Conservation (phyloP, 1,284 basidiomycete species). For the Moesziomyces sp. region DNA sequence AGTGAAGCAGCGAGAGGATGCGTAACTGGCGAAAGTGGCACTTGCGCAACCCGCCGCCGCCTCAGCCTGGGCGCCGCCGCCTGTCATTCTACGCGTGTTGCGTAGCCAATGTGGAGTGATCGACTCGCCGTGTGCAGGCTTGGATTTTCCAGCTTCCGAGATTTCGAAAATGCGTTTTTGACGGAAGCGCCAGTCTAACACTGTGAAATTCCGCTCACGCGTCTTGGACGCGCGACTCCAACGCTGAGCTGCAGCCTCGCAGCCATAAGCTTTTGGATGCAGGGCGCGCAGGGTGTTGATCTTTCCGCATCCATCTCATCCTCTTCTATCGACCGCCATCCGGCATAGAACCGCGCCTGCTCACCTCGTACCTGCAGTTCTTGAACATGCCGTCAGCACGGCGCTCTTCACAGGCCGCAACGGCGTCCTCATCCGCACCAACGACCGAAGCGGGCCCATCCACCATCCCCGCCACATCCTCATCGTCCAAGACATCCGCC, state of each 20-base stretch:
- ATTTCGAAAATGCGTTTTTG: neutral
- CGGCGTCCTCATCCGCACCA: slow-evolving; percentile 7
- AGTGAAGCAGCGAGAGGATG: too few species aligned
- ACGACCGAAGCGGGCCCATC: slow-evolving; percentile 23
- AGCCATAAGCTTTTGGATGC: neutral
- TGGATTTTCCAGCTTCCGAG: slow-evolving; percentile 19
- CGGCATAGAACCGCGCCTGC: neutral
- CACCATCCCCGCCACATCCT: neutral
- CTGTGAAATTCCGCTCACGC: slow-evolving; percentile 11
- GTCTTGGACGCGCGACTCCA: slow-evolving; percentile 24
- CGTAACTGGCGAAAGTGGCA: slow-evolving; percentile 1
- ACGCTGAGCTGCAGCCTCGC: slow-evolving; percentile 3
- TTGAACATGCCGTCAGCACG: slow-evolving; percentile 26
- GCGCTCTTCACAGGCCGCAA: slow-evolving; percentile 21
- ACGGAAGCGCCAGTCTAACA: slow-evolving; percentile 11
- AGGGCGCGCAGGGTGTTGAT: slow-evolving; percentile 12
- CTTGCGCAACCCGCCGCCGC: too few species aligned
- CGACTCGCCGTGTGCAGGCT: slow-evolving; percentile 15
- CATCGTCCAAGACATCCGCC: slow-evolving; percentile 1
- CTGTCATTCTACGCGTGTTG: neutral
- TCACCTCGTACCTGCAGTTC: neutral
- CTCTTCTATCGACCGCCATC: neutral
- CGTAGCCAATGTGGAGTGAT: slow-evolving; percentile 34
- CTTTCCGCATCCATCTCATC: slow-evolving; percentile 3
- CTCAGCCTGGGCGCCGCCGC: too few species aligned